phyloP scores from a whole-genome alignment of 495 filamentous ascomycete species.

The Aspergillus panamensis region DNA sequence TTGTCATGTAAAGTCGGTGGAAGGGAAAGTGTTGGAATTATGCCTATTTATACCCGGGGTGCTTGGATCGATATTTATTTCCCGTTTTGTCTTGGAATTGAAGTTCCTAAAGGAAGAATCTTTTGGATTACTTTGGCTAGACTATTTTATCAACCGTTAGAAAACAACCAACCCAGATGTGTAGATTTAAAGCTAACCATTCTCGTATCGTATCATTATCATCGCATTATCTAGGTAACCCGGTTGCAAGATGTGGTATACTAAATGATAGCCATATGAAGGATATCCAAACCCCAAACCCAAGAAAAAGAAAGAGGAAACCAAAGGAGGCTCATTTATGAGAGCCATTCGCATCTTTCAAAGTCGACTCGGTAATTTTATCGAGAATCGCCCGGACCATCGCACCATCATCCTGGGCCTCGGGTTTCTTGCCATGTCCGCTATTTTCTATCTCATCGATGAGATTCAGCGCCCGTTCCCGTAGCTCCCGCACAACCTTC shows the following conservation, averaged over 20 bases:
- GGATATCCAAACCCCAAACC: not conserved
- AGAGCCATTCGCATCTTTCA: conserved; percentile 25
- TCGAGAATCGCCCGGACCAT: conserved; percentile 45
- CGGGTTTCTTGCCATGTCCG: conserved; percentile 34
- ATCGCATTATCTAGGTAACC: not conserved
- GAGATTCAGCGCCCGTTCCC: conserved; percentile 60
- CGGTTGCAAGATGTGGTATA: not conserved
- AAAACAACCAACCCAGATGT: not conserved
- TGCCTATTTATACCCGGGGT: conserved; percentile 16
- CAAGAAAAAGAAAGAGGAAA: not conserved
- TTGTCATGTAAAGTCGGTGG: conserved; percentile 61
- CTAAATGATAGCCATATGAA: not conserved
- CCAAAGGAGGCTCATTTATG: conserved; percentile 1
- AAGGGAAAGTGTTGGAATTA: not conserved
- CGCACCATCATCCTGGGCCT: conserved; percentile 33
- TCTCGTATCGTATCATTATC: not conserved
- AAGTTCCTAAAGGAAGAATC: not conserved
- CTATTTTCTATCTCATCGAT: conserved; percentile 62
- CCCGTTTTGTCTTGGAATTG: not conserved
- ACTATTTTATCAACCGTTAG: too few species aligned
- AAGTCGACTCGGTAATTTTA: conserved; percentile 43
- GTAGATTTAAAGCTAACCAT: not conserved
- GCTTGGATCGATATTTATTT: not conserved
- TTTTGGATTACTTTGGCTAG: too few species aligned
- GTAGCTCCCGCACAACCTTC: conserved; percentile 63